Evolutionary conservation across 1,284 basidiomycete species (phyloP).

Genomic region (Puccinia coronata): DNA sequence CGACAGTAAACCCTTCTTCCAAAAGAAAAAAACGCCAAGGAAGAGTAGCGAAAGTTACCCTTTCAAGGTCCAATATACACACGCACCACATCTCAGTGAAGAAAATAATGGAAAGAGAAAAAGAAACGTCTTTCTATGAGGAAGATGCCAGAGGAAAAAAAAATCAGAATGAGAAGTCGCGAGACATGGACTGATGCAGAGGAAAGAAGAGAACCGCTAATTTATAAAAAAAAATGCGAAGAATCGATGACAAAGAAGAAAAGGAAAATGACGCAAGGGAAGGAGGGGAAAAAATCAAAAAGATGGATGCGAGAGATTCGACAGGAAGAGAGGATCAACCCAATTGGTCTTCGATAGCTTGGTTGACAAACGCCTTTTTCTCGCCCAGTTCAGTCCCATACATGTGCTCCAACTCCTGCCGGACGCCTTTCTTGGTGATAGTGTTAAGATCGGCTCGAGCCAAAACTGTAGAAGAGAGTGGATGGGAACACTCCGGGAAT

Average conservation of each 20-base stretch:
- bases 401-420: constrained; percentile 66
- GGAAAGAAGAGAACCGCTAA: not conserved
- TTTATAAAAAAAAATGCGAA: not conserved
- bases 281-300: not conserved
- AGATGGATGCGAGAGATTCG: not conserved
- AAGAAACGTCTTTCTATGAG: not conserved
- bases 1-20: no score
- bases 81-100: not conserved
- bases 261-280: not conserved
- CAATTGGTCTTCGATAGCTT: constrained; percentile 51
- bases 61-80: not conserved
- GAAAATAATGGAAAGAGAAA: not conserved
- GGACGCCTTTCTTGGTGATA: constrained; percentile 84
- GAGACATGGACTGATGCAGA: not conserved
- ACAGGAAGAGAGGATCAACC: constrained; percentile 22
- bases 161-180: no score
- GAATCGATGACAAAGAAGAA: not conserved
- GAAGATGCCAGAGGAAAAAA: no score
- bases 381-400: constrained; percentile 52
- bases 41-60: not conserved
- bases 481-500: not conserved
- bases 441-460: constrained; percentile 77
- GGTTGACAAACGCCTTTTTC: constrained; percentile 54
- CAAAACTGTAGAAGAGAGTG: constrained; percentile 68
- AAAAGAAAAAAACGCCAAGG: not conserved